phyloP scores from a whole-genome alignment of 495 filamentous ascomycete species.

The Tuber aestivum region DNA sequence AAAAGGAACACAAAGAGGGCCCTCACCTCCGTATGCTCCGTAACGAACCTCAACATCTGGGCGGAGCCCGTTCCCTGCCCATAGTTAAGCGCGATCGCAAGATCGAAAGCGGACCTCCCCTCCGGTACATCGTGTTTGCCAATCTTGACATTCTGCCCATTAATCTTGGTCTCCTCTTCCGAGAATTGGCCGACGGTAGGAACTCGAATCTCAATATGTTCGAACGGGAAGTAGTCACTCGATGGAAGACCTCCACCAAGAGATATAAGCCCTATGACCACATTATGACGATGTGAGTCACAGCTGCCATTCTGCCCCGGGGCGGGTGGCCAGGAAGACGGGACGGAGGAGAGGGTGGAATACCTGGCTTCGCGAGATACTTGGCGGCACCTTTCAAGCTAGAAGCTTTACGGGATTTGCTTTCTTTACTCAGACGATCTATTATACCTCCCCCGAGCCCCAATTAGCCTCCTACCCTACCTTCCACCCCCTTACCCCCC shows the following conservation, averaged over 20 bases:
- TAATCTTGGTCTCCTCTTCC: conserved; percentile 54
- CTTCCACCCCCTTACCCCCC: background rate
- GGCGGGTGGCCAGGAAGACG: conserved; percentile 1
- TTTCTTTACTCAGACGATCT: conserved; percentile 58
- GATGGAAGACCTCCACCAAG: conserved; percentile 89
- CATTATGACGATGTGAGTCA: conserved; percentile 43
- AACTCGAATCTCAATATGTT: conserved; percentile 62
- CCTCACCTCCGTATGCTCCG: conserved; percentile 78
- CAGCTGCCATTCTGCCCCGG: background rate
- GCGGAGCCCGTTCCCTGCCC: conserved; percentile 77
- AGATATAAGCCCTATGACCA: conserved; percentile 58
- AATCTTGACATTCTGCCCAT: conserved; percentile 54
- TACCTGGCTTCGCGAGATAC: conserved; percentile 50
- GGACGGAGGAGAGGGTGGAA: background rate
- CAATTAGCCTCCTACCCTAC: background rate
- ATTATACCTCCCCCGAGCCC: background rate
- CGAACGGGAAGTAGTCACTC: conserved; percentile 80
- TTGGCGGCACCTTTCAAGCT: conserved; percentile 72
- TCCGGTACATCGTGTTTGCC: conserved; percentile 76
- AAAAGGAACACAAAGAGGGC: conserved; percentile 10
- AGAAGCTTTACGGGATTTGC: conserved; percentile 53
- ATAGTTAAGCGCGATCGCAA: conserved; percentile 83
- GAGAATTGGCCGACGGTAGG: conserved; percentile 63
- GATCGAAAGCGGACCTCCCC: conserved; percentile 63
- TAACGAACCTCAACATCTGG: conserved; percentile 79